Percentiles rank a stretch among this genome's conserved stretches.
Conservation (phyloP, 176 grass and related monocot species). For the Aegilops tauschii region DNA sequence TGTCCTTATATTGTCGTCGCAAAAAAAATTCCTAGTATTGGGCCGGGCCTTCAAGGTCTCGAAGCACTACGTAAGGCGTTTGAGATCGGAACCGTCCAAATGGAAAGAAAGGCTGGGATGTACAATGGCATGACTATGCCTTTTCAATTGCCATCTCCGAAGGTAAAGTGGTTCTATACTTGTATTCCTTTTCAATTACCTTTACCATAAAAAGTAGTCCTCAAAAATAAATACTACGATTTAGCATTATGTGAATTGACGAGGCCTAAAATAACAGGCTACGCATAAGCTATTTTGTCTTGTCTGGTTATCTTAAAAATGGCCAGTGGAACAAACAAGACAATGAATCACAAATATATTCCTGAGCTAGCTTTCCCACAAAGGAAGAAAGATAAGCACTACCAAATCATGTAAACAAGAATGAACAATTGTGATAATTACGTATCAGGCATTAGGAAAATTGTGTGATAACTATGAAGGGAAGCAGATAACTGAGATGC, state of each 20-base stretch:
- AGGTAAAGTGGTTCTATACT: background rate
- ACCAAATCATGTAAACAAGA: background rate
- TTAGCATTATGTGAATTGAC: background rate
- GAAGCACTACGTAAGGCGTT: too few relatives aligned
- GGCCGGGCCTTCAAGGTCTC: too few relatives aligned
- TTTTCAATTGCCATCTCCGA: background rate
- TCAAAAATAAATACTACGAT: background rate
- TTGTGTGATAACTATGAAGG: background rate
- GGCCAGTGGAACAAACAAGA: too few relatives aligned
- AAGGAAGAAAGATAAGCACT: background rate
- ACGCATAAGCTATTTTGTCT: too few relatives aligned
- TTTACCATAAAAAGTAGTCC: background rate
- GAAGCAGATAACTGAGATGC: background rate
- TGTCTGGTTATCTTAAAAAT: too few relatives aligned
- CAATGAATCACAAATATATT: too few relatives aligned
- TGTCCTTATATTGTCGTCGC: too few relatives aligned
- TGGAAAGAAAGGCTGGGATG: too few relatives aligned
- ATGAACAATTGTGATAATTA: background rate
- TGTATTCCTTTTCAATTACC: background rate
- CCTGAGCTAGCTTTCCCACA: background rate
- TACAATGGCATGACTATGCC: too few relatives aligned
- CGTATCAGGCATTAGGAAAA: background rate
- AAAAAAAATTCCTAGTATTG: too few relatives aligned
- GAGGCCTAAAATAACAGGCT: background rate
- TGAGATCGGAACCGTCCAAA: too few relatives aligned